Conservation (phyloP, 805 yeast genomes). For the Jamesozyma jinghongensis region DNA sequence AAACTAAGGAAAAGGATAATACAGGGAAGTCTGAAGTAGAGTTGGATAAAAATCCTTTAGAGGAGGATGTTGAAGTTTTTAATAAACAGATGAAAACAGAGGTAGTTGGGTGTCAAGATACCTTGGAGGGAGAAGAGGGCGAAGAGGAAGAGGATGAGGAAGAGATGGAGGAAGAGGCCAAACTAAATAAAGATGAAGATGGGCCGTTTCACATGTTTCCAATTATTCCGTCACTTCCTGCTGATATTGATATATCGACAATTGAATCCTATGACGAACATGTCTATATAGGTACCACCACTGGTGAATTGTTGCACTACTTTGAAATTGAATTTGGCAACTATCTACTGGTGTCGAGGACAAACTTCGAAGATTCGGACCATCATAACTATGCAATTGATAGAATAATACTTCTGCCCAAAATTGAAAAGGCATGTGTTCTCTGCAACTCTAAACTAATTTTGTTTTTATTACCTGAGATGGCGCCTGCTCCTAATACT, state of each 20-base stretch:
- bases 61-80: no score
- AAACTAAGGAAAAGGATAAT: neutral
- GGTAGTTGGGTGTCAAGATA: no score
- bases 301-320: slow-evolving; percentile 28
- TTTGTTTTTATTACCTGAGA: slow-evolving; percentile 27
- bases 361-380: slow-evolving; percentile 16
- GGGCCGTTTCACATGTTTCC: slow-evolving; percentile 18
- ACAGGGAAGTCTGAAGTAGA: neutral
- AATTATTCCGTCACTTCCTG: slow-evolving; percentile 21
- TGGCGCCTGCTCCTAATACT: slow-evolving; percentile 28
- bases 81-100: no score
- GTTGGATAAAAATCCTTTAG: no score
- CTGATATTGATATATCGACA: slow-evolving; percentile 17
- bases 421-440: slow-evolving; percentile 26
- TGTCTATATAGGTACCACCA: slow-evolving; percentile 24
- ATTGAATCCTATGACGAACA: slow-evolving; percentile 26
- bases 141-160: neutral
- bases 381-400: slow-evolving; percentile 11
- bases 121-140: no score
- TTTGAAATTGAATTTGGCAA: slow-evolving; percentile 27
- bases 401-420: slow-evolving; percentile 21
- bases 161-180: neutral
- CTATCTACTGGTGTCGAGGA: slow-evolving; percentile 26
- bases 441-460: slow-evolving; percentile 13
- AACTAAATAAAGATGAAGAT: slow-evolving; percentile 2